phyloP scores from a whole-genome alignment of 2,329 filamentous ascomycete species.

The Penicillium sp. region DNA sequence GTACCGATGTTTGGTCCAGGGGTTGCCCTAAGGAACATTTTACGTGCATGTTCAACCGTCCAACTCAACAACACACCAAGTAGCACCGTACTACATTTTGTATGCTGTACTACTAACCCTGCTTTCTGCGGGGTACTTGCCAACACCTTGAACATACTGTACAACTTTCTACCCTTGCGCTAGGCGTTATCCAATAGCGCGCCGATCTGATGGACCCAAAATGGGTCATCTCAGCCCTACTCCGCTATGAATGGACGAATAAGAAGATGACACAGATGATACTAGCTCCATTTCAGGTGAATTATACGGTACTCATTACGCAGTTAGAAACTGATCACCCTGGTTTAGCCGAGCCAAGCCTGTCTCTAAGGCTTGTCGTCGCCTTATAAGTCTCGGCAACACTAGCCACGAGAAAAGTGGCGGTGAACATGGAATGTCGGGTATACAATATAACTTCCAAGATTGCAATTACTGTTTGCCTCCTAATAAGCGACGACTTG shows the following conservation, averaged over 20 bases:
- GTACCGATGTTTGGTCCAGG: background rate
- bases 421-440: conserved; percentile 10
- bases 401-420: conserved; percentile 13
- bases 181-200: conserved; percentile 16
- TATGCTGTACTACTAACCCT: background rate
- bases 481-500: background rate
- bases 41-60: background rate
- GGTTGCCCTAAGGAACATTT: background rate
- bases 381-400: conserved; percentile 23
- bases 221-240: conserved; percentile 22
- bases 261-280: background rate
- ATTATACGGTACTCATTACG: conserved; percentile 4
- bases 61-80: background rate
- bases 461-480: too few species aligned
- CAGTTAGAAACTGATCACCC: background rate
- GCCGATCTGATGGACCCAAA: conserved; percentile 14
- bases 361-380: conserved; percentile 28
- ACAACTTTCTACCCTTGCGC: background rate
- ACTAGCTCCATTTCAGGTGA: background rate
- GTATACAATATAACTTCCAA: background rate
- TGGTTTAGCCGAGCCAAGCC: conserved; percentile 24
- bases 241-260: conserved; percentile 17
- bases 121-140: background rate
- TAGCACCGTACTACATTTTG: background rate
- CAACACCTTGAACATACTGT: background rate